Evolutionary conservation across 352 stramenopile species (phyloP).

Genomic region (Peronospora tabacina): DNA sequence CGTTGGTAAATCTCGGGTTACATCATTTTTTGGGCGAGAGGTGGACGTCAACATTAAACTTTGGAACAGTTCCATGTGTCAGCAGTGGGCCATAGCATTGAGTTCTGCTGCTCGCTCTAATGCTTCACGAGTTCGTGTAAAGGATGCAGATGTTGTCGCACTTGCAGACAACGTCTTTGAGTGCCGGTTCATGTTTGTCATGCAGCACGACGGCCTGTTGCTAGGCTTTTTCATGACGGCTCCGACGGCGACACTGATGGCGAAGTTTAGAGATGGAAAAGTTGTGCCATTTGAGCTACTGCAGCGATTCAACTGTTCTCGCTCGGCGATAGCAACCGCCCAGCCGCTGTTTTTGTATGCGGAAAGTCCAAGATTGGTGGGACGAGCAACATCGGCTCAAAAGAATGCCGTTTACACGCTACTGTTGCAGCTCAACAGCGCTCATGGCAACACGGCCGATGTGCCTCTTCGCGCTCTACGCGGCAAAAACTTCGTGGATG

Average conservation of each 20-base stretch:
- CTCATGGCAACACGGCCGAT: conserved; percentile 37
- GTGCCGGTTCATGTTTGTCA: conserved; percentile 57
- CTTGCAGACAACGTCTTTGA: conserved; percentile 34
- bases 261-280: conserved; percentile 36
- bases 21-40: conserved; percentile 47
- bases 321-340: conserved; percentile 14
- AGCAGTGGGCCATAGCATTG: conserved; percentile 33
- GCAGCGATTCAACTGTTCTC: conserved; percentile 38
- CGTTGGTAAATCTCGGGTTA: conserved; percentile 34
- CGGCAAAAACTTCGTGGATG: conserved; percentile 56
- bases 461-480: conserved; percentile 56
- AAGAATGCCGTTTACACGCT: conserved; percentile 44
- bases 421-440: conserved; percentile 48
- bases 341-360: conserved; percentile 53
- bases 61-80: conserved; percentile 65
- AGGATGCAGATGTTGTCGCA: not conserved
- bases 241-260: conserved; percentile 46
- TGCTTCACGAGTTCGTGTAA: conserved; percentile 16
- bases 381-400: conserved; percentile 31
- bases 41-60: conserved; percentile 49
- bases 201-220: conserved; percentile 55
- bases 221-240: conserved; percentile 51
- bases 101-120: conserved; percentile 19
- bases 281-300: conserved; percentile 48
- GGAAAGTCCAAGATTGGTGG: conserved; percentile 55